These are phyloP conservation scores for Trichophaea hybrida DNA, from an alignment of 2,329 filamentous ascomycete species.

Conservation along the genomic window DNA sequence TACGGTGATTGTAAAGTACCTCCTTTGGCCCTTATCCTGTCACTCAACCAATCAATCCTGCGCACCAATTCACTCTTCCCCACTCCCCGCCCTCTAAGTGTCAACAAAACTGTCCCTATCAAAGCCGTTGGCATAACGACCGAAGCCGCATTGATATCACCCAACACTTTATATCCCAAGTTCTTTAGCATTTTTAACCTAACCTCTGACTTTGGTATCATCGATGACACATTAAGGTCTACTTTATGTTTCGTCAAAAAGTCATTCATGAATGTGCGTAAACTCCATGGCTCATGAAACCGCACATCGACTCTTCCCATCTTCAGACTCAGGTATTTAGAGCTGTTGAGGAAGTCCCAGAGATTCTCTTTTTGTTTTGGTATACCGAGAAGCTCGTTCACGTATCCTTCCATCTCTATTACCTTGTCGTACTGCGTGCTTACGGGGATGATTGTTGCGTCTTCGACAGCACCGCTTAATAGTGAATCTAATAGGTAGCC, in stretches of 20 bases:
- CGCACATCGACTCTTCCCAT: slow-evolving; percentile 86
- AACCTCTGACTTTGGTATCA: slow-evolving; percentile 35
- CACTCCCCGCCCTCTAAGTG: slow-evolving; percentile 78
- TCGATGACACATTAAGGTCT: slow-evolving; percentile 29
- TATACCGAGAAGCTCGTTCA: slow-evolving; percentile 80
- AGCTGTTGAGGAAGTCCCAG: slow-evolving; percentile 73
- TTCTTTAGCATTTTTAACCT: slow-evolving; percentile 65
- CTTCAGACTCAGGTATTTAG: slow-evolving; percentile 74
- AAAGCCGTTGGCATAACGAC: slow-evolving; percentile 97
- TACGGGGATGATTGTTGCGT: slow-evolving; percentile 87
- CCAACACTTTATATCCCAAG: slow-evolving; percentile 79
- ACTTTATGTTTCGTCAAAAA: slow-evolving; percentile 41
- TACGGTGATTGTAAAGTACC: slow-evolving; percentile 3
- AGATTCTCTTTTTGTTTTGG: slow-evolving; percentile 95
- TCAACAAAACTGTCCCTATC: slow-evolving; percentile 85
- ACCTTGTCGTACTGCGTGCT: slow-evolving; percentile 98
- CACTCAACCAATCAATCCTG: slow-evolving; percentile 78
- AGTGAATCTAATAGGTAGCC: slow-evolving; percentile 84
- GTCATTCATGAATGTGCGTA: slow-evolving; percentile 64
- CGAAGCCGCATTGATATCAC: slow-evolving; percentile 88
- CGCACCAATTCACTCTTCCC: slow-evolving; percentile 74
- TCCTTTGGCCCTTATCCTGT: slow-evolving; percentile 67
- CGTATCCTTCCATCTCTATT: slow-evolving; percentile 93
- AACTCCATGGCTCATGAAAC: slow-evolving; percentile 92
- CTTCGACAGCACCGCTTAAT: slow-evolving; percentile 71